Percentiles rank a stretch among this genome's conserved stretches.
These are phyloP conservation scores for Babesia ovis DNA, from an alignment of 169 alveolate species.

Conservation along the genomic window DNA sequence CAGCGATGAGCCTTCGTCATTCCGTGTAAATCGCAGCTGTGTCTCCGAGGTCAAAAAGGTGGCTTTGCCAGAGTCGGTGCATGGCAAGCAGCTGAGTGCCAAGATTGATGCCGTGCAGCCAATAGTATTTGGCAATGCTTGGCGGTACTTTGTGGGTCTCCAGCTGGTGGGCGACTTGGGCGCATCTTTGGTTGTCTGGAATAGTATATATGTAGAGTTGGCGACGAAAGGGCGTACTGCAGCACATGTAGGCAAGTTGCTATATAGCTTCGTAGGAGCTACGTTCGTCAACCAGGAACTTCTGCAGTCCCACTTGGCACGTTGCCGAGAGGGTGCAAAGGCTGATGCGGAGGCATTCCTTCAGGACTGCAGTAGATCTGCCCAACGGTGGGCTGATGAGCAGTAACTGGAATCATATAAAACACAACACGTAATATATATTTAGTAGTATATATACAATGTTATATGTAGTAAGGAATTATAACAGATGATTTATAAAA, in stretches of 20 bases:
- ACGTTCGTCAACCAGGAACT: slow-evolving; percentile 67
- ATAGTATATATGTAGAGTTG: slow-evolving; percentile 66
- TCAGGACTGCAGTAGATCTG: slow-evolving; percentile 70
- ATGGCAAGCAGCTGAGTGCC: slow-evolving; percentile 47
- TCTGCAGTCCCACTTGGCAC: slow-evolving; percentile 21
- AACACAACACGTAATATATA: too few species aligned
- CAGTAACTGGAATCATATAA: too few species aligned
- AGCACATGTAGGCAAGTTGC: slow-evolving; percentile 59
- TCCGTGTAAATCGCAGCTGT: slow-evolving; percentile 47
- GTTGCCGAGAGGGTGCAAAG: slow-evolving; percentile 54
- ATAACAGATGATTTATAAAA: too few species aligned
- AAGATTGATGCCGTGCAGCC: slow-evolving; percentile 78
- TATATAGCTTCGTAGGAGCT: slow-evolving; percentile 70
- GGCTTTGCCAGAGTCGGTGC: slow-evolving; percentile 55
- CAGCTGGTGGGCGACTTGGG: slow-evolving; percentile 74
- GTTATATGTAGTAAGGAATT: too few species aligned
- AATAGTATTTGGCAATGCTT: slow-evolving; percentile 68
- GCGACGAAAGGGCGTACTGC: slow-evolving; percentile 68
- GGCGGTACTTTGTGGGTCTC: slow-evolving; percentile 75
- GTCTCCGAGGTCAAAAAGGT: slow-evolving; percentile 38
- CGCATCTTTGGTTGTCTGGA: slow-evolving; percentile 73
- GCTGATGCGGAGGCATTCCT: slow-evolving; percentile 69
- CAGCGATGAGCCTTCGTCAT: slow-evolving; percentile 71
- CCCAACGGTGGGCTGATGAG: slow-evolving; percentile 77
- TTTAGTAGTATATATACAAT: too few species aligned